phyloP scores from a whole-genome alignment of 1,284 basidiomycete species.

The Mycosarcoma mackinlayi region DNA sequence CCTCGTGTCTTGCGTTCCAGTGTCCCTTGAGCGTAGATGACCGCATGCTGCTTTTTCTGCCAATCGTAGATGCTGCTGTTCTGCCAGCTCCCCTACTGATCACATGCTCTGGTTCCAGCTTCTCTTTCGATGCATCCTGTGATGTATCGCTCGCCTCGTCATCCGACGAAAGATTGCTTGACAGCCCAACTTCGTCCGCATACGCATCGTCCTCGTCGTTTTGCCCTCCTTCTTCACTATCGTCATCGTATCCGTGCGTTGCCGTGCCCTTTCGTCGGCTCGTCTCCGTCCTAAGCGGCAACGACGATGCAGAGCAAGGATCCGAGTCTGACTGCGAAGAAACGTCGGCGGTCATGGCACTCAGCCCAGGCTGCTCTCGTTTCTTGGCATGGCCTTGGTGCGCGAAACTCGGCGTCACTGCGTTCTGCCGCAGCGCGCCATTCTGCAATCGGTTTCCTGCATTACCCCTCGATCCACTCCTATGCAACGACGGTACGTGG shows the following conservation, averaged over 20 bases:
- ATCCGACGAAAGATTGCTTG: conserved; percentile 41
- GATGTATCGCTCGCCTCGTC: conserved; percentile 47
- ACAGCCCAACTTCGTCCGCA: conserved; percentile 30
- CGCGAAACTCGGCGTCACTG: not conserved
- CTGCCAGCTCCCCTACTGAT: not conserved
- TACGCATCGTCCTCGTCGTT: conserved; percentile 17
- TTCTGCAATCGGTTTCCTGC: not conserved
- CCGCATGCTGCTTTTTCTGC: conserved; percentile 22
- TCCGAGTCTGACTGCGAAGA: conserved; percentile 28
- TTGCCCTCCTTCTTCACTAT: conserved; percentile 18
- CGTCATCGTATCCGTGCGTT: conserved; percentile 4
- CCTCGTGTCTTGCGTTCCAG: conserved; percentile 21
- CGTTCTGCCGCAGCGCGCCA: not conserved
- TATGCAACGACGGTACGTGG: conserved; percentile 8
- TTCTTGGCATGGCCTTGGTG: not conserved
- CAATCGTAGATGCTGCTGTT: not conserved
- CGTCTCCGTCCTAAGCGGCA: not conserved
- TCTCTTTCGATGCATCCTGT: conserved; percentile 23
- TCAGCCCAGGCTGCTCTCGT: conserved; percentile 11
- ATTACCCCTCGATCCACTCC: conserved; percentile 5
- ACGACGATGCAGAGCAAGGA: not conserved
- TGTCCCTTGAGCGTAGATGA: conserved; percentile 42
- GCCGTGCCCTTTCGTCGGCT: not conserved
- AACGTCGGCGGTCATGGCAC: conserved; percentile 15
- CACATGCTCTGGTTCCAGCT: conserved; percentile 15